Evolutionary conservation across 2,329 filamentous ascomycete species (phyloP).

Genomic region (Colletotrichum truncatum): DNA sequence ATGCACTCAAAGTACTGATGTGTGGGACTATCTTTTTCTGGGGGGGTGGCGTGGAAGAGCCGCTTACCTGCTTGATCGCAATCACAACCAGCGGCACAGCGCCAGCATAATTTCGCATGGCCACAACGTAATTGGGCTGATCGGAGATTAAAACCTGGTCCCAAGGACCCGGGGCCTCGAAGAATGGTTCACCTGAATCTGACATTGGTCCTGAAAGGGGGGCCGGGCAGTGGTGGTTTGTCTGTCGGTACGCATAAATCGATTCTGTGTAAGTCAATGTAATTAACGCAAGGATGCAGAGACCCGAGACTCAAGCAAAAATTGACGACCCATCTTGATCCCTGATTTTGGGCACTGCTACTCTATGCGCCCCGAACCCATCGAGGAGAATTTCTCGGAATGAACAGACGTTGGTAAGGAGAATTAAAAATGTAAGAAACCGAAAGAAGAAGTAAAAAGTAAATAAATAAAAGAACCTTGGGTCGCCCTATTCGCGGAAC

Average conservation of each 20-base stretch:
- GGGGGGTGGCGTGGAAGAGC: no score
- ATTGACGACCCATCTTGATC: background rate
- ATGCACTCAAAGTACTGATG: no score
- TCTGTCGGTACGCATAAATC: background rate
- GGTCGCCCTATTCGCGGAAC: background rate
- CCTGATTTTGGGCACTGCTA: no score
- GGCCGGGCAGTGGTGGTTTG: background rate
- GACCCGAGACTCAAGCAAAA: background rate
- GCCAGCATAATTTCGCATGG: background rate
- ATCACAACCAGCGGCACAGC: constrained; percentile 8
- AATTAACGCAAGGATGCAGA: constrained; percentile 1
- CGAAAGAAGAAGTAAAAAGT: background rate
- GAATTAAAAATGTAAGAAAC: no score
- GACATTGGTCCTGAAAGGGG: background rate
- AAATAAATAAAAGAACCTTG: background rate
- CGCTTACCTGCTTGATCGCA: no score
- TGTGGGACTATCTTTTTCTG: no score
- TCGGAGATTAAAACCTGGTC: constrained; percentile 23
- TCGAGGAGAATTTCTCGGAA: no score
- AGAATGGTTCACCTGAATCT: constrained; percentile 15
- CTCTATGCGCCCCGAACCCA: no score
- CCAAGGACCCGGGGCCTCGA: background rate
- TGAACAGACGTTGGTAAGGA: no score
- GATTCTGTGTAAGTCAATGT: background rate
- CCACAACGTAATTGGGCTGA: background rate